Conservation (phyloP, 768 basidiomycete genomes). For the Tricholoma flavovirens region DNA sequence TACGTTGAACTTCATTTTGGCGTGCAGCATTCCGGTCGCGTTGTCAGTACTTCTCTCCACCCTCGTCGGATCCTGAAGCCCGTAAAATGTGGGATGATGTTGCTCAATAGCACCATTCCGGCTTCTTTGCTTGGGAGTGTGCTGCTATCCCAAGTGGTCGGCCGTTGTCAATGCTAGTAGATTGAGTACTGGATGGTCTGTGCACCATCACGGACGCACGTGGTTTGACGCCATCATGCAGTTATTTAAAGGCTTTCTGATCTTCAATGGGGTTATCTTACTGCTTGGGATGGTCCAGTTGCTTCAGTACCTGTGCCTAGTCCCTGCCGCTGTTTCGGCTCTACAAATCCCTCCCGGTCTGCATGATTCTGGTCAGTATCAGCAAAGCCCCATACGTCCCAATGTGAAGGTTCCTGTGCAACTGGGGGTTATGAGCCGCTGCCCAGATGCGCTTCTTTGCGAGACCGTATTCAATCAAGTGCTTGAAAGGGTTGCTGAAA, state of each 20-base stretch:
- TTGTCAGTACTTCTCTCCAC: slow-evolving; percentile 74
- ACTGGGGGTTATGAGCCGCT: slow-evolving; percentile 49
- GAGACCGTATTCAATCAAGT: slow-evolving; percentile 75
- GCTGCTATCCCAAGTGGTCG: not conserved
- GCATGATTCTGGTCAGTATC: not conserved
- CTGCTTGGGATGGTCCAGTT: not conserved
- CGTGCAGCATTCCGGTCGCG: slow-evolving; percentile 66
- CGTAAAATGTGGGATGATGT: slow-evolving; percentile 47
- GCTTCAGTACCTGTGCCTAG: not conserved
- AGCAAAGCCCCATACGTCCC: not conserved
- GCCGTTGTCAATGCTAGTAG: not conserved
- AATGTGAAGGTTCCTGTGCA: slow-evolving; percentile 42
- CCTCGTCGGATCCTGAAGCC: slow-evolving; percentile 51
- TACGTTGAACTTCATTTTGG: not conserved
- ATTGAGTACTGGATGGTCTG: not conserved
- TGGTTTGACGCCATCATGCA: not conserved
- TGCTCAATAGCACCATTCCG: slow-evolving; percentile 12
- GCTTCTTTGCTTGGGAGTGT: not conserved
- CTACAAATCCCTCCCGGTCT: not conserved
- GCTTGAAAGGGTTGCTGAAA: slow-evolving; percentile 51
- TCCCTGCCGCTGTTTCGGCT: not conserved
- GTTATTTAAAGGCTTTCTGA: too few species aligned
- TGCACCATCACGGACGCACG: not conserved
- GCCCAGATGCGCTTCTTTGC: slow-evolving; percentile 81
- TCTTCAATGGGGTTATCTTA: not conserved